A percentile compares a stretch with the other conserved stretches of the same genome.
These are phyloP conservation scores for Brassica napus DNA, from an alignment of 345 rosid species.

Conservation along the genomic window Da-Ae NC_063452.1:63980001-63980500, in stretches of 20 bases:
- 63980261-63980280: slow-evolving; percentile 89
- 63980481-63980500: slow-evolving; percentile 41
- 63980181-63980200: slow-evolving; percentile 97
- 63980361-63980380: slow-evolving; percentile 84
- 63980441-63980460: slow-evolving; percentile 94
- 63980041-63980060: slow-evolving; percentile 92
- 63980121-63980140: neutral
- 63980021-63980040: slow-evolving; percentile 94
- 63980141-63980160: slow-evolving; percentile 60
- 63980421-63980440: slow-evolving; percentile 99
- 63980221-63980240: slow-evolving; percentile 97
- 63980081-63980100: neutral
- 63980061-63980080: slow-evolving; percentile 89
- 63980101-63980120: neutral
- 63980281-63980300: slow-evolving; percentile 58
- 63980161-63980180: slow-evolving; percentile 90
- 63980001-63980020: slow-evolving; percentile 95
- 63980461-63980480: slow-evolving; percentile 70
- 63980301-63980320: neutral
- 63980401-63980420: slow-evolving; percentile 87
- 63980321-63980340: neutral
- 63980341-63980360: neutral
- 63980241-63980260: slow-evolving; percentile 97
- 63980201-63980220: slow-evolving; percentile 98
- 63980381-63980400: slow-evolving; percentile 95